These are phyloP conservation scores for Colletotrichum neosansevieriae DNA, from an alignment of 2,329 filamentous ascomycete genomes.

Conservation along the genomic window DNA sequence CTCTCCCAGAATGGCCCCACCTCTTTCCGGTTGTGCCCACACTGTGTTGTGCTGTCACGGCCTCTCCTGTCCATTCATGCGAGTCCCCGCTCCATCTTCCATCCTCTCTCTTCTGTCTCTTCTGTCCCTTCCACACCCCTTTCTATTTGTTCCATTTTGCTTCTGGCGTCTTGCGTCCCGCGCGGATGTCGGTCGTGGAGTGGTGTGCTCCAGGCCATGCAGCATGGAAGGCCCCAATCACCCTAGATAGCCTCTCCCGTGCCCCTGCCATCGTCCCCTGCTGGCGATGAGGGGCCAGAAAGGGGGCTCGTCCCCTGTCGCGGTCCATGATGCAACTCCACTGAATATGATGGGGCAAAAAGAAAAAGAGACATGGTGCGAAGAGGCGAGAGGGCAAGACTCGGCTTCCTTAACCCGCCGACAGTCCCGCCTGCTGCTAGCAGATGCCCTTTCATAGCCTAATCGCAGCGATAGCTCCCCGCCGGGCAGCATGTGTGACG, in stretches of 20 bases:
- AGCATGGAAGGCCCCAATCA: no score
- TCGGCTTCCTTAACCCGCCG: constrained; percentile 10
- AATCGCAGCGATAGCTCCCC: no score
- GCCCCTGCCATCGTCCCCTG: neutral
- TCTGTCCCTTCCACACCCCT: no score
- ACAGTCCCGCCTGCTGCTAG: no score
- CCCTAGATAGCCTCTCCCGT: no score
- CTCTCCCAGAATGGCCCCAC: constrained; percentile 2
- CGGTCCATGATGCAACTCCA: neutral
- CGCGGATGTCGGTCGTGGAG: no score
- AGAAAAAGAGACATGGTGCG: neutral
- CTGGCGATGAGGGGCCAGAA: neutral
- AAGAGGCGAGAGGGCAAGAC: neutral
- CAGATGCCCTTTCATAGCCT: no score
- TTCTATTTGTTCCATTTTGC: no score
- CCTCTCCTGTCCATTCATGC: no score
- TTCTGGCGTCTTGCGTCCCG: no score
- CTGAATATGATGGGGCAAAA: constrained; percentile 4
- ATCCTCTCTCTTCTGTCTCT: neutral
- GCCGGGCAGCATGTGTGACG: neutral
- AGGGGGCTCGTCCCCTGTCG: neutral
- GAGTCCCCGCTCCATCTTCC: neutral
- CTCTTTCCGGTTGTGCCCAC: neutral
- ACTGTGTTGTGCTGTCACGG: neutral
- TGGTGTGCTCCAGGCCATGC: no score